Conservation (phyloP, 805 yeast species). For the Kregervanrija fluxuum region DNA sequence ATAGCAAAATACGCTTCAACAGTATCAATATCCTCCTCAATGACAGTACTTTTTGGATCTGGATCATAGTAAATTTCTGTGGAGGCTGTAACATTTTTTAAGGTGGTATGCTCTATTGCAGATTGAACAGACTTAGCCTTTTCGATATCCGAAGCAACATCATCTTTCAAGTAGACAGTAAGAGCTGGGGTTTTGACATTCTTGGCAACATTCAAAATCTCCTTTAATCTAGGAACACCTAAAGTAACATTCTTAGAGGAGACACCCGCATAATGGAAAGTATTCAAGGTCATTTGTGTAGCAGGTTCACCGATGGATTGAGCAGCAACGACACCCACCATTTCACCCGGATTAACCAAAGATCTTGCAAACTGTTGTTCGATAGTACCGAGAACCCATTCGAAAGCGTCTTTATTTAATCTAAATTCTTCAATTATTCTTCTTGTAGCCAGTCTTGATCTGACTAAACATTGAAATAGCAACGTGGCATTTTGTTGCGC, state of each 20-base stretch:
- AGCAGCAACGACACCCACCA: slow-evolving; percentile 98
- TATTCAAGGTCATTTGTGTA: slow-evolving; percentile 91
- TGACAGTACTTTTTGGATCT: slow-evolving; percentile 94
- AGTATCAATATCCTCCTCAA: slow-evolving; percentile 93
- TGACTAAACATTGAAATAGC: slow-evolving; percentile 81
- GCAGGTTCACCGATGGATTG: slow-evolving; percentile 99
- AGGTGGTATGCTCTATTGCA: slow-evolving; percentile 92
- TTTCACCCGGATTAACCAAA: slow-evolving; percentile 92
- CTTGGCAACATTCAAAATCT: slow-evolving; percentile 96
- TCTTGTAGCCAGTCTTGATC: slow-evolving; percentile 87
- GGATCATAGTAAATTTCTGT: slow-evolving; percentile 98
- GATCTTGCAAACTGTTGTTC: slow-evolving; percentile 91
- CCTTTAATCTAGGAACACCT: slow-evolving; percentile 98
- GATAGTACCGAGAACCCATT: slow-evolving; percentile 93
- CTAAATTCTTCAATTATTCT: slow-evolving; percentile 89
- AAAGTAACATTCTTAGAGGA: slow-evolving; percentile 98
- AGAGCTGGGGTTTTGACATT: slow-evolving; percentile 99
- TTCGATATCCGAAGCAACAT: slow-evolving; percentile 81
- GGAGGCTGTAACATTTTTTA: slow-evolving; percentile 92
- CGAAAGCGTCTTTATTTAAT: slow-evolving; percentile 77
- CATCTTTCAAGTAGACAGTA: slow-evolving; percentile 83
- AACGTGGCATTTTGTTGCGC: slow-evolving; percentile 91
- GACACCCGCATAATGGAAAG: slow-evolving; percentile 92
- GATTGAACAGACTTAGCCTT: slow-evolving; percentile 93
- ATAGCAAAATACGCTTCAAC: slow-evolving; percentile 96